Conservation (phyloP, 2,329 filamentous ascomycete genomes). For the Diaporthe longicolla region DNA sequence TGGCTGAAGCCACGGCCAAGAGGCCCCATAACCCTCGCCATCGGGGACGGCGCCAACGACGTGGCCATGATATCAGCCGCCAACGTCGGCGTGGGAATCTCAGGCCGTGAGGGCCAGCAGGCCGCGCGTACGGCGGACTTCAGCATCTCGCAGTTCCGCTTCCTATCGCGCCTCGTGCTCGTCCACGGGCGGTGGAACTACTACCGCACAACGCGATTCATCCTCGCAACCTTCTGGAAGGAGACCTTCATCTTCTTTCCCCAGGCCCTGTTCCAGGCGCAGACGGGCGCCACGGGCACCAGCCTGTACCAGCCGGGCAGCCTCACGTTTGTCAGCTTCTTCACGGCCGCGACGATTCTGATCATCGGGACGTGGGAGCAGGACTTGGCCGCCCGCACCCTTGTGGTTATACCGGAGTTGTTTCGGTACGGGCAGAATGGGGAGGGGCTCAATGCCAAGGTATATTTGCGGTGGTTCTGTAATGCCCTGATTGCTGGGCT, state of each 20-base stretch:
- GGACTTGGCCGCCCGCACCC: constrained; percentile 84
- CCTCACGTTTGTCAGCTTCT: constrained; percentile 93
- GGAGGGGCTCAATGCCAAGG: constrained; percentile 78
- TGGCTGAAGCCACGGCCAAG: background rate
- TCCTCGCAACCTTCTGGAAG: constrained; percentile 94
- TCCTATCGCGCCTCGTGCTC: constrained; percentile 83
- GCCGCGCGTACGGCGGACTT: constrained; percentile 93
- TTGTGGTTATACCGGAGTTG: constrained; percentile 90
- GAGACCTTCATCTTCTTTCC: constrained; percentile 85
- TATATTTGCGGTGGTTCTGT: constrained; percentile 84
- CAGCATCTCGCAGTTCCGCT: constrained; percentile 91
- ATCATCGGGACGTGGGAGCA: constrained; percentile 94
- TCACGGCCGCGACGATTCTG: constrained; percentile 90
- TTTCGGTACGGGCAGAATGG: constrained; percentile 85
- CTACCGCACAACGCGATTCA: constrained; percentile 88
- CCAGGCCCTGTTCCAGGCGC: constrained; percentile 86
- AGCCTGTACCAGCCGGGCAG: constrained; percentile 90
- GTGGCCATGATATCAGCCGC: constrained; percentile 92
- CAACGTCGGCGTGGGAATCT: constrained; percentile 92
- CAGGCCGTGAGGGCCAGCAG: constrained; percentile 91
- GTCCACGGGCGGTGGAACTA: constrained; percentile 95
- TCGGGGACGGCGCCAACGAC: constrained; percentile 94
- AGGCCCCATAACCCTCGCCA: constrained; percentile 79
- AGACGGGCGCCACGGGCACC: constrained; percentile 89
- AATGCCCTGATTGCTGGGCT: constrained; percentile 81